Evolutionary conservation across 495 filamentous ascomycete genomes (phyloP).

Genomic region (Podospora sp.): DNA sequence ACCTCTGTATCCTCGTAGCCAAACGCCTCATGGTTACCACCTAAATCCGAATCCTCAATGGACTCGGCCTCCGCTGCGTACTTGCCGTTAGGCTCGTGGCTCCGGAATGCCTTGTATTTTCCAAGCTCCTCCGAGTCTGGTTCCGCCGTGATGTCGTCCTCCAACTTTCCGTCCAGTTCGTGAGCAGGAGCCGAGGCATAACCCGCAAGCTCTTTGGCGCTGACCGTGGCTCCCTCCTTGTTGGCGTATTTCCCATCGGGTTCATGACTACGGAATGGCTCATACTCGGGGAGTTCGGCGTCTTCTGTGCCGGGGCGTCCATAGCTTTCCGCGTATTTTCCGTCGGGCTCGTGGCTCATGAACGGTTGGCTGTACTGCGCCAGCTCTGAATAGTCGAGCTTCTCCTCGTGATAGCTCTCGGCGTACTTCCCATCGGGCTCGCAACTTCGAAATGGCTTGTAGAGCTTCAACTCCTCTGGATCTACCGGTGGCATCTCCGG

Average conservation of each 20-base stretch:
- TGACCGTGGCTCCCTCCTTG: conserved; percentile 9
- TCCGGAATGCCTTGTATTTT: conserved; percentile 35
- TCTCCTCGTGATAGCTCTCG: conserved; percentile 4
- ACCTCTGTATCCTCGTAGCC: conserved; percentile 36
- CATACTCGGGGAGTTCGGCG: conserved; percentile 27
- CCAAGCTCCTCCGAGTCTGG: conserved; percentile 30
- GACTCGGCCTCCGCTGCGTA: conserved; percentile 25
- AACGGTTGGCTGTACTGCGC: conserved; percentile 10
- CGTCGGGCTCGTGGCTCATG: conserved; percentile 23
- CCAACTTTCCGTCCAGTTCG: conserved; percentile 17
- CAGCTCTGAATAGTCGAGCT: not conserved
- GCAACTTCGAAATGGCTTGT: conserved; percentile 14
- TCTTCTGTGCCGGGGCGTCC: conserved; percentile 14
- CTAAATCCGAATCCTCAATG: not conserved
- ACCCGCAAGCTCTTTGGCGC: conserved; percentile 13
- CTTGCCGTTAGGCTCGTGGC: conserved; percentile 37
- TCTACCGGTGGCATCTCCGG: not conserved
- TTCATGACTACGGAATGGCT: conserved; percentile 40
- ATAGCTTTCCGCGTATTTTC: conserved; percentile 18
- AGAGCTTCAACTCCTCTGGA: conserved; percentile 16
- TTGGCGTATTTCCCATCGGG: conserved; percentile 36
- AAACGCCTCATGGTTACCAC: conserved; percentile 37
- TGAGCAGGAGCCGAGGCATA: not conserved
- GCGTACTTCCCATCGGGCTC: conserved; percentile 22
- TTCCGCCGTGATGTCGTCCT: not conserved